Percentiles rank a stretch among this genome's conserved stretches.
These are phyloP conservation scores for Phytophthora pistaciae DNA, from an alignment of 352 stramenopile species.

Conservation along the genomic window DNA sequence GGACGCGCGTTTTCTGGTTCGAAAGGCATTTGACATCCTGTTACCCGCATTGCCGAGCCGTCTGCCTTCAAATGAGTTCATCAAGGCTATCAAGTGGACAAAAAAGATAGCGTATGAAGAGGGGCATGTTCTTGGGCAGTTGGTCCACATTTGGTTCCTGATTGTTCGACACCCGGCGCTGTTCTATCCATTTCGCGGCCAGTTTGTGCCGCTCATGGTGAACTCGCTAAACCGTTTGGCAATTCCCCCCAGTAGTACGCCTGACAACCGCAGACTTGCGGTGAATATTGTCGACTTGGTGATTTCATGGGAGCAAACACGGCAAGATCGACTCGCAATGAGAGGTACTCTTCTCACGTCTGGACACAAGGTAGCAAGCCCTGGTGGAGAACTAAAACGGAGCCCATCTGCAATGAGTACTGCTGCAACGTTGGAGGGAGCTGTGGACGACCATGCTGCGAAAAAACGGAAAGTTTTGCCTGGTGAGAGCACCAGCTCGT, in stretches of 20 bases:
- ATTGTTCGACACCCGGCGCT: conserved; percentile 95
- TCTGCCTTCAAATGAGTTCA: conserved; percentile 93
- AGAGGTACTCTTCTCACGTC: conserved; percentile 12
- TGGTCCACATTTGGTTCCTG: conserved; percentile 98
- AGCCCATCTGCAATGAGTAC: conserved; percentile 30
- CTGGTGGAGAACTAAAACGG: conserved; percentile 48
- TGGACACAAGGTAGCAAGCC: conserved; percentile 19
- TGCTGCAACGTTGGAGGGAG: conserved; percentile 16
- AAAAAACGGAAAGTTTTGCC: conserved; percentile 64
- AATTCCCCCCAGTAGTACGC: conserved; percentile 93
- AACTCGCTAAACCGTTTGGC: conserved; percentile 96
- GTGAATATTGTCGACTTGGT: conserved; percentile 97
- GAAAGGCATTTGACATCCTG: conserved; percentile 96
- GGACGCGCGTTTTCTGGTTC: conserved; percentile 95
- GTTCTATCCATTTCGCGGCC: conserved; percentile 93
- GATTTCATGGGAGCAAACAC: conserved; percentile 95
- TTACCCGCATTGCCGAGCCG: conserved; percentile 92
- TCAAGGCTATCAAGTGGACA: conserved; percentile 97
- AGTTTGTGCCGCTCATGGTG: conserved; percentile 97
- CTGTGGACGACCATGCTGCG: conserved; percentile 28
- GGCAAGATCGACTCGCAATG: conserved; percentile 71
- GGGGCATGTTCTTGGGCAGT: conserved; percentile 94
- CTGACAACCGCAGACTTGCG: conserved; percentile 94
- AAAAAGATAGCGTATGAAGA: conserved; percentile 99
- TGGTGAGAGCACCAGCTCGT: conserved; percentile 13